A percentile compares a stretch with the other conserved stretches of the same genome.
Evolutionary conservation across 352 stramenopile species (phyloP).

Genomic region (Elongisporangium prolatum): DNA sequence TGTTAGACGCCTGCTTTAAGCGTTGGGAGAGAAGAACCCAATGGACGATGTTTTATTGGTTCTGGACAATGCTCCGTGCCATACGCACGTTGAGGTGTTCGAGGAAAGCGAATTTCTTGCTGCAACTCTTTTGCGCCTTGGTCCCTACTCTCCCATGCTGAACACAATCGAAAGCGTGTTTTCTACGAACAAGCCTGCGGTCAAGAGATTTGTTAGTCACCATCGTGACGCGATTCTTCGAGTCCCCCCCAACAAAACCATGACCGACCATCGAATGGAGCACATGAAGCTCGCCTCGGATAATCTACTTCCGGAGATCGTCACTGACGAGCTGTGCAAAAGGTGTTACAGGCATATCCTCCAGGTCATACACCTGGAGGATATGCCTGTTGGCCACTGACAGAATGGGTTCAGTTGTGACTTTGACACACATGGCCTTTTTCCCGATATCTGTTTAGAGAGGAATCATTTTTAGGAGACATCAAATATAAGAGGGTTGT

Average conservation of each 20-base stretch:
- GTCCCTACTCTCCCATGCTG: constrained; percentile 10
- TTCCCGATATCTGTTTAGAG: too few relatives aligned
- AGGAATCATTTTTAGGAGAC: background rate
- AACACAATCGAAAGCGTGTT: constrained; percentile 14
- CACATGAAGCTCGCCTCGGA: constrained; percentile 1
- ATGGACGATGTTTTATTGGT: constrained; percentile 1
- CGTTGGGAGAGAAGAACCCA: background rate
- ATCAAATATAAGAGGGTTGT: background rate
- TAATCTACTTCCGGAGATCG: background rate
- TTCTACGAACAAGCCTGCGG: constrained; percentile 5
- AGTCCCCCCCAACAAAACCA: constrained; percentile 1
- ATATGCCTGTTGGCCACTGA: constrained; percentile 8
- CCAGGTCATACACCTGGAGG: constrained; percentile 3
- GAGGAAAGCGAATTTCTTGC: constrained; percentile 5
- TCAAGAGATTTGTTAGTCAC: constrained; percentile 6
- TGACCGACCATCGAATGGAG: constrained; percentile 3
- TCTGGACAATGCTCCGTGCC: constrained; percentile 13
- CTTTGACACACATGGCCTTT: too few relatives aligned
- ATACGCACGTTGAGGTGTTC: constrained; percentile 8
- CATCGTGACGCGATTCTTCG: background rate
- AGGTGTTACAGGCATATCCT: constrained; percentile 4
- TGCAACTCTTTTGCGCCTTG: constrained; percentile 4
- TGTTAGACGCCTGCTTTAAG: background rate
- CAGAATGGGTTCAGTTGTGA: too few relatives aligned
- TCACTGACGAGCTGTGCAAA: background rate